Percentiles rank a stretch among this genome's conserved stretches.
Evolutionary conservation across 148 eudicot species (phyloP).

Genomic region (Linanthus parryae): DNA sequence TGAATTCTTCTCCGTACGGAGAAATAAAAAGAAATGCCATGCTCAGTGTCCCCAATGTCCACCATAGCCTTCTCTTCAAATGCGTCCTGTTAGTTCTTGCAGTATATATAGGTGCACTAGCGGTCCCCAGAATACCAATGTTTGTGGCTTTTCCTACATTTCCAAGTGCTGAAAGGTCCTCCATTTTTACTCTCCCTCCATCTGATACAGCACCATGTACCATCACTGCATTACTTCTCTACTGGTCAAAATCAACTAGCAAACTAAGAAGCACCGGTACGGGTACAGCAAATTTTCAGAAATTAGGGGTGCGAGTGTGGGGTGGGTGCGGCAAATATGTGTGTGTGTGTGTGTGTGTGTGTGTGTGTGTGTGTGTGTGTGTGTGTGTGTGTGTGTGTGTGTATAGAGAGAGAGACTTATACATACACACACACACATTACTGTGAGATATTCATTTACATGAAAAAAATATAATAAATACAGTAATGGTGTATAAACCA

Average conservation of each 20-base stretch:
- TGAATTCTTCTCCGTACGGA: constrained; percentile 76
- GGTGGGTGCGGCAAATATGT: background rate
- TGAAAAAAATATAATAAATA: no score
- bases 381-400: no score
- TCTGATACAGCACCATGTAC: no score
- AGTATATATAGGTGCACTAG: constrained; percentile 86
- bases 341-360: no score
- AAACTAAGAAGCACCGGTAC: background rate
- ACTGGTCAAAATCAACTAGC: background rate
- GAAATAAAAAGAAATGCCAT: constrained; percentile 77
- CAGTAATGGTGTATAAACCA: no score
- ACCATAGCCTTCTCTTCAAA: constrained; percentile 88
- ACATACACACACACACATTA: no score
- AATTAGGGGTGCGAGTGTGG: background rate
- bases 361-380: no score
- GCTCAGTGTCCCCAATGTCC: constrained; percentile 73
- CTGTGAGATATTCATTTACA: no score
- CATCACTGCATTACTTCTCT: constrained; percentile 11
- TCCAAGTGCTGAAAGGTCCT: constrained; percentile 21
- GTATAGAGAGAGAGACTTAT: no score
- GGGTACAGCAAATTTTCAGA: background rate
- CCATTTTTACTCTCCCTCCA: no score
- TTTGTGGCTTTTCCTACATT: constrained; percentile 57
- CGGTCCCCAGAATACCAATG: constrained; percentile 76
- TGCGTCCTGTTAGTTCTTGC: constrained; percentile 76